A percentile compares a stretch with the other conserved stretches of the same genome.
These are phyloP conservation scores for Symbiodinium natans DNA, from an alignment of 73 alveolate genomes.

Conservation along the genomic window DNA sequence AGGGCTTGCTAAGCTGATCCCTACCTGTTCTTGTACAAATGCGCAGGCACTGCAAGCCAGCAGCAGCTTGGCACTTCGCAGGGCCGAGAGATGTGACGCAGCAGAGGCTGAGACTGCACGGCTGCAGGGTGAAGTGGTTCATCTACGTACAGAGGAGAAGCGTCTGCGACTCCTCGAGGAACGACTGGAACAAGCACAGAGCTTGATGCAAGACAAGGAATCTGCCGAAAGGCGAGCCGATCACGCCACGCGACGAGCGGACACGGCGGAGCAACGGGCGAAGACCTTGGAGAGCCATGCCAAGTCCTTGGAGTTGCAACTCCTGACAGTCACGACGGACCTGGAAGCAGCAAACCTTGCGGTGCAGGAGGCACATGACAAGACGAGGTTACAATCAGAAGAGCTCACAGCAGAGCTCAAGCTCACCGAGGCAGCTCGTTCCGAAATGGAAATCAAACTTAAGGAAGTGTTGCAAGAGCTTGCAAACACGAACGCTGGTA, in stretches of 20 bases:
- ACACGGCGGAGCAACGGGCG: conserved; percentile 41
- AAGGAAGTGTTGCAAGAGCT: conserved; percentile 2
- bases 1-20: neutral
- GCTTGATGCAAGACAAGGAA: neutral
- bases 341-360: neutral
- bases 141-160: conserved; percentile 22
- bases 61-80: neutral
- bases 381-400: neutral
- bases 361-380: neutral
- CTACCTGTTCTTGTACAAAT: neutral
- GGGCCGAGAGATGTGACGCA: conserved; percentile 72
- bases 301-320: conserved; percentile 17
- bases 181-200: neutral
- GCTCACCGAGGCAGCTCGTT: neutral
- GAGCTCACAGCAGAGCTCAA: conserved; percentile 1
- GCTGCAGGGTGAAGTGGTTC: conserved; percentile 33
- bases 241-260: conserved; percentile 11
- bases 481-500: neutral
- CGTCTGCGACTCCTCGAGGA: neutral
- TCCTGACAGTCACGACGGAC: neutral
- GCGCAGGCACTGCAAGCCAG: conserved; percentile 33
- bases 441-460: neutral
- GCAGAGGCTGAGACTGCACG: conserved; percentile 42
- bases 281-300: neutral
- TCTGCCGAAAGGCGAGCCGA: neutral